Conservation (phyloP, 2,329 filamentous ascomycete species). For the Epichloe gansuensis region DNA sequence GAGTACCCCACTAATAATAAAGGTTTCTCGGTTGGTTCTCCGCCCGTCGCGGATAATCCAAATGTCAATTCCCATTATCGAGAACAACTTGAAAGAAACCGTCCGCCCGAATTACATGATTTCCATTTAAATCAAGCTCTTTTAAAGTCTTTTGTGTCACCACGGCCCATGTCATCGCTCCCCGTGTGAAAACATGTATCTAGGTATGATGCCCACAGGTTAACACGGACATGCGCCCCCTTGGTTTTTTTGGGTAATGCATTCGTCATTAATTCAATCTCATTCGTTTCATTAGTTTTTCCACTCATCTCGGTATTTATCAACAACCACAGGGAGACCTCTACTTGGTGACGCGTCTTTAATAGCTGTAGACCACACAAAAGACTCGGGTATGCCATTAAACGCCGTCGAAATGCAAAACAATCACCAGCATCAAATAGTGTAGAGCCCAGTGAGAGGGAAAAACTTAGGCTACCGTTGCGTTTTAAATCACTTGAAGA, state of each 20-base stretch:
- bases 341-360: background rate
- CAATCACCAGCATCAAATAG: slow-evolving; percentile 3
- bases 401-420: slow-evolving; percentile 23
- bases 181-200: too few relatives aligned
- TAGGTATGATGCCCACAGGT: too few relatives aligned
- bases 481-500: background rate
- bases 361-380: slow-evolving; percentile 9
- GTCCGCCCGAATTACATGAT: too few relatives aligned
- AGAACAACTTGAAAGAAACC: too few relatives aligned
- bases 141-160: too few relatives aligned
- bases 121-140: too few relatives aligned
- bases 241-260: background rate
- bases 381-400: slow-evolving; percentile 19
- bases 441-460: background rate
- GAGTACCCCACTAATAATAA: too few relatives aligned
- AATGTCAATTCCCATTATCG: too few relatives aligned
- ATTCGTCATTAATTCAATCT: background rate
- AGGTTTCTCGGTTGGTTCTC: too few relatives aligned
- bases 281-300: slow-evolving; percentile 2
- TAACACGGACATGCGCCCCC: too few relatives aligned
- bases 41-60: too few relatives aligned
- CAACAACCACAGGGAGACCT: background rate
- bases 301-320: background rate
- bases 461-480: background rate
- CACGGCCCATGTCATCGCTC: too few relatives aligned